Evolutionary conservation across 169 alveolate species (phyloP), one percentile per base, ranked within the genome.

Genomic region (Plasmodium adleri): DNA sequence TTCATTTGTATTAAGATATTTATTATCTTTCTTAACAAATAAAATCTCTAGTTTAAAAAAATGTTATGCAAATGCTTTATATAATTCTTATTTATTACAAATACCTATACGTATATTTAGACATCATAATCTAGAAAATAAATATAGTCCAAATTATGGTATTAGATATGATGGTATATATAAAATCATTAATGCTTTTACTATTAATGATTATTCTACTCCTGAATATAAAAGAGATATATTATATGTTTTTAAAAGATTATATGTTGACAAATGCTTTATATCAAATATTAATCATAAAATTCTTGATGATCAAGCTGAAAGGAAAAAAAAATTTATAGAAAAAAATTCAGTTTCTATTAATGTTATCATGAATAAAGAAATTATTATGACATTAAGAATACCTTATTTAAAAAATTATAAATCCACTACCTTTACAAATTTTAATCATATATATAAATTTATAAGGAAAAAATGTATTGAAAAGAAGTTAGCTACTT

Each of bases 91-190:
- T 32, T 47, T 78, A 59, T 58, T 78, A 3, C 89, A 78, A 28
- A 78, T 78, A 52, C 89, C 89, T 1, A 66, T 78, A 64, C 39
- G 89, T 3, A 78, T 78, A 10, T 78, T 78, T 45, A 75, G 89
- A 10, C 89, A 78, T 58, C 28, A 78, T 24, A 78, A 78, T 52
- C 39, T 78, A 26, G 47, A 78, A 52, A 78, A 68, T 6, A 78
- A 78, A 58, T 78, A 78, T 45, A 54, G 89, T n/a, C 89, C 89
- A 8, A 64, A 78, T 12, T 78, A 78, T n/a, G 89, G 89, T 4
- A 78, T 78, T 2, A 39, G 89, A 1, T 78, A 78, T 58, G 89
- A 78, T 78, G 89, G 89, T 0, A 78, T 78, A 24, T 78, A 78
- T 24, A 78, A 78, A 66, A 78, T 78, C 4, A 76, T 67, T 0